Evolutionary conservation across 148 eudicot species (phyloP).

Genomic region (Selenicereus undatus): DNA sequence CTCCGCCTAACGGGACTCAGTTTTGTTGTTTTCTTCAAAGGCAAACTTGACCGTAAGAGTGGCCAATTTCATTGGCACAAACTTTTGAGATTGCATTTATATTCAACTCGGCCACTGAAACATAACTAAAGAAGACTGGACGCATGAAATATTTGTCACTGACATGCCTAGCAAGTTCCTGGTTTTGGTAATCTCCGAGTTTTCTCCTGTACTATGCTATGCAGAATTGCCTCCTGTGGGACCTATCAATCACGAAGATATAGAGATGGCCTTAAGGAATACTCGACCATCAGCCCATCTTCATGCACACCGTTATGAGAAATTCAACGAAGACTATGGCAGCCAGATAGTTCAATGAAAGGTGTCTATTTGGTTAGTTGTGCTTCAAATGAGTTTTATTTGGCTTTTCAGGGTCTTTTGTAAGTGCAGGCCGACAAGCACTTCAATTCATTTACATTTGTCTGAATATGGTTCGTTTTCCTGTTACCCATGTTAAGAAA

Average conservation of each 20-base stretch:
- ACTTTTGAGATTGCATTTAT: not conserved
- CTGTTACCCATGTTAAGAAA: not conserved
- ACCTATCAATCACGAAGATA: slow-evolving; percentile 62
- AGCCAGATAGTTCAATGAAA: slow-evolving; percentile 76
- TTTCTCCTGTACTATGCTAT: not conserved
- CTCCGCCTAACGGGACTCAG: not conserved
- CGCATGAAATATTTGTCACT: not conserved
- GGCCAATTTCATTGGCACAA: not conserved
- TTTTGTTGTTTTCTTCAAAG: not conserved
- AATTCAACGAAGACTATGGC: slow-evolving; percentile 86
- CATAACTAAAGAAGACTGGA: not conserved
- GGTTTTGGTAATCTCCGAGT: not conserved
- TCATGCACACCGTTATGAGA: slow-evolving; percentile 78
- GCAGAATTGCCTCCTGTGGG: slow-evolving; percentile 93
- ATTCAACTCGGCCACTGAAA: not conserved
- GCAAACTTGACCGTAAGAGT: not conserved
- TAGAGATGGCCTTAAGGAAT: slow-evolving; percentile 78
- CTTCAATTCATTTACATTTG: not conserved
- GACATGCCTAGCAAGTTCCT: not conserved
- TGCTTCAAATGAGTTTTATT: not conserved
- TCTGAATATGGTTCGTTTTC: not conserved
- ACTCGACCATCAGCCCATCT: slow-evolving; percentile 97
- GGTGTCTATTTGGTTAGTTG: not conserved
- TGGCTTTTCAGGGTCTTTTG: not conserved
- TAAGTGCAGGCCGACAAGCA: not conserved